These are phyloP conservation scores for Agrocybe chaxingu DNA, from an alignment of 768 basidiomycete species.

Conservation along the genomic window DNA sequence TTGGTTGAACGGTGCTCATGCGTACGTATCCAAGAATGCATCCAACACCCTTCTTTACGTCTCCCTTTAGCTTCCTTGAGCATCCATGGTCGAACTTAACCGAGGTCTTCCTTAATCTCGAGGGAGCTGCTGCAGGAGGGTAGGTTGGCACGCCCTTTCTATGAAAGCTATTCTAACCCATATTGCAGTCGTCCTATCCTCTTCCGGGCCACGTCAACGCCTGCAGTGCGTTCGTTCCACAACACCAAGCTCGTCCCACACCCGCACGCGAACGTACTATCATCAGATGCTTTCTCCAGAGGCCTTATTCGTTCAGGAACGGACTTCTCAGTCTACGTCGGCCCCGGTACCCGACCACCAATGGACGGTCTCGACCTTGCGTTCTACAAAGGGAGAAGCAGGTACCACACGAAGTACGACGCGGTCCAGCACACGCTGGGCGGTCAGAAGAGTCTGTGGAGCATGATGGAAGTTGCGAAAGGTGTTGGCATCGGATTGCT, in stretches of 20 bases:
- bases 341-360: constrained; percentile 25
- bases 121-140: constrained; percentile 81
- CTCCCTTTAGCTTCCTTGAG: constrained; percentile 50
- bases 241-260: constrained; percentile 43
- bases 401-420: constrained; percentile 77
- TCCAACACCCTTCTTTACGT: background rate
- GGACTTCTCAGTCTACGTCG: constrained; percentile 68
- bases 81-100: constrained; percentile 74
- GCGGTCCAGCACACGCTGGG: constrained; percentile 57
- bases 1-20: constrained; percentile 68
- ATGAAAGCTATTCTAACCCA: background rate
- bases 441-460: constrained; percentile 58
- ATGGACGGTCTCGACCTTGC: constrained; percentile 77
- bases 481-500: constrained; percentile 55
- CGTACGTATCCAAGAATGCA: constrained; percentile 28
- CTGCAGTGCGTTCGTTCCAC: constrained; percentile 52
- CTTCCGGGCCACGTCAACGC: constrained; percentile 67
- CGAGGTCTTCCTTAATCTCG: constrained; percentile 74
- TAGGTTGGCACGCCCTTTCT: constrained; percentile 24
- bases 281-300: constrained; percentile 64
- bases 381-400: constrained; percentile 71
- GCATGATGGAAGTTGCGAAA: constrained; percentile 69
- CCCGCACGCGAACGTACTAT: constrained; percentile 71
- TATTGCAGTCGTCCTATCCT: constrained; percentile 65
- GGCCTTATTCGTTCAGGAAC: constrained; percentile 68